Conservation (phyloP, 441 rosid genomes). For the Syzygium malaccense region DNA sequence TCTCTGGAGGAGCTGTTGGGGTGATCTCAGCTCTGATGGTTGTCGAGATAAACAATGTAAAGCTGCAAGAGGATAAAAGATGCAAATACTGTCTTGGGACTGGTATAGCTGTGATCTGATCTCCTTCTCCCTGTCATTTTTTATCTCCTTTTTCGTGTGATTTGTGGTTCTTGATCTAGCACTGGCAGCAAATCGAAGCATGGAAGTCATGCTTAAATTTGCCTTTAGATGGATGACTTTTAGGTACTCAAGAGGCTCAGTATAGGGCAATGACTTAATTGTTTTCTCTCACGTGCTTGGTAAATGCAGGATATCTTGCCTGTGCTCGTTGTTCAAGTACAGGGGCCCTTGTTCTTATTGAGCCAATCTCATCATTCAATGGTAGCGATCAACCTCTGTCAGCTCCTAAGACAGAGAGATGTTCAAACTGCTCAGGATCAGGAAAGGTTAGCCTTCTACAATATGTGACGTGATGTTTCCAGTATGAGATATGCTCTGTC, state of each 20-base stretch:
- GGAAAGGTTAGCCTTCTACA: conserved; percentile 52
- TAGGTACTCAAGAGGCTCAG: neutral
- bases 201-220: neutral
- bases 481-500: neutral
- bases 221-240: neutral
- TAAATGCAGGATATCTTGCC: conserved; percentile 80
- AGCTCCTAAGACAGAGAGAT: conserved; percentile 73
- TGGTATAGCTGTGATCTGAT: conserved; percentile 29
- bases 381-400: conserved; percentile 44
- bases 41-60: conserved; percentile 93
- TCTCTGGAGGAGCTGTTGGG: conserved; percentile 99
- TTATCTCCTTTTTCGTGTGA: neutral
- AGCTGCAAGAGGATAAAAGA: conserved; percentile 90
- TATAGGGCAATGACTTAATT: neutral
- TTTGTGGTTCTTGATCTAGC: neutral
- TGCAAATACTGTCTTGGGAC: conserved; percentile 99
- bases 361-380: conserved; percentile 55
- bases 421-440: conserved; percentile 92
- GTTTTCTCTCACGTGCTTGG: neutral
- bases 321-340: conserved; percentile 94
- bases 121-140: neutral
- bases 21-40: conserved; percentile 97
- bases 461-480: neutral
- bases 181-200: neutral
- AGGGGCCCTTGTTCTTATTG: conserved; percentile 63